phyloP scores from a whole-genome alignment of 2,329 filamentous ascomycete genomes.

The Microdochium paspali region DNA sequence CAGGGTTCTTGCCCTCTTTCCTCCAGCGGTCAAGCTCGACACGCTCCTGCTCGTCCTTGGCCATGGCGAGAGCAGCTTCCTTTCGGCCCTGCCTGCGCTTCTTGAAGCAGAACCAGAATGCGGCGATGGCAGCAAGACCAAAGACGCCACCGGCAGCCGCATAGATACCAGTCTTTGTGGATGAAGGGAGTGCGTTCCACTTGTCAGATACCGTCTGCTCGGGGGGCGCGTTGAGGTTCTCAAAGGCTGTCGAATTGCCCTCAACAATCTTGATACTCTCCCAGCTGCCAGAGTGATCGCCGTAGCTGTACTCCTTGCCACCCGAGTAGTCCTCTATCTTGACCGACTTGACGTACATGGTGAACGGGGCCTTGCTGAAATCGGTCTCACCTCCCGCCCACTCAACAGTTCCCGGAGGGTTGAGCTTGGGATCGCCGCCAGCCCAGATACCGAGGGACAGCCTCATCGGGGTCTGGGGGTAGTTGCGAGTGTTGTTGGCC shows the following conservation, averaged over 20 bases:
- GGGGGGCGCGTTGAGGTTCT: constrained; percentile 30
- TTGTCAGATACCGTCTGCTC: constrained; percentile 39
- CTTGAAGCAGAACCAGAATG: constrained; percentile 43
- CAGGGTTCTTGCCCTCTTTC: constrained; percentile 36
- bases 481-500: constrained; percentile 52
- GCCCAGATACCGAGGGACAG: constrained; percentile 60
- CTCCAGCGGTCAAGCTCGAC: constrained; percentile 40
- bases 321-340: constrained; percentile 48
- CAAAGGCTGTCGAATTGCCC: constrained; percentile 46
- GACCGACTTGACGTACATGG: constrained; percentile 61
- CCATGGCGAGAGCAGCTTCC: constrained; percentile 38
- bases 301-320: constrained; percentile 56
- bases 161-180: constrained; percentile 44
- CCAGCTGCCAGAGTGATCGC: constrained; percentile 51
- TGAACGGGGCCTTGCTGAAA: constrained; percentile 57
- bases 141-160: constrained; percentile 34
- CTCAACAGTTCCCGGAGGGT: constrained; percentile 47
- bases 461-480: constrained; percentile 70
- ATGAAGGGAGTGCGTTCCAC: constrained; percentile 39
- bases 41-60: constrained; percentile 35
- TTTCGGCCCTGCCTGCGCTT: constrained; percentile 41
- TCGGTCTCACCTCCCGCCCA: constrained; percentile 66
- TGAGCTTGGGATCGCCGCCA: constrained; percentile 42
- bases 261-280: constrained; percentile 53
- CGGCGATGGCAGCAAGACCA: constrained; percentile 17